Evolutionary conservation across 2,329 filamentous ascomycete genomes (phyloP).

Genomic region (Diaporthe longicolla): DNA sequence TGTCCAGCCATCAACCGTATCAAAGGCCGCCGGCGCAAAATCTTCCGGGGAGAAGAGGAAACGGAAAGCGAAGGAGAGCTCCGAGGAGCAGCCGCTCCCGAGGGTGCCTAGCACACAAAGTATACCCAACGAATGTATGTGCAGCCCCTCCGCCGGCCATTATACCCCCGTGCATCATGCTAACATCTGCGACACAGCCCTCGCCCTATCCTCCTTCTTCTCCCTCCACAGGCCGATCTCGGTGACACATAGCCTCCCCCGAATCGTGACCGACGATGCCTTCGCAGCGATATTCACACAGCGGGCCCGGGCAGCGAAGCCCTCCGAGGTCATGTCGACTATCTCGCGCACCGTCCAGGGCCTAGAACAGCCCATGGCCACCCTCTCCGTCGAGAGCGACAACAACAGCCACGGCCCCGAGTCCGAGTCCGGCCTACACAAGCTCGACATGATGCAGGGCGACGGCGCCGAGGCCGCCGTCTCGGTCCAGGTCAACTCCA

Average conservation of each 20-base stretch:
- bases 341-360: constrained; percentile 72
- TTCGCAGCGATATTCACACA: constrained; percentile 88
- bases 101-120: constrained; percentile 83
- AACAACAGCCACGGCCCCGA: constrained; percentile 53
- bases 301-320: constrained; percentile 64
- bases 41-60: constrained; percentile 67
- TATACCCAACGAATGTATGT: constrained; percentile 75
- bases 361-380: constrained; percentile 71
- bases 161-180: constrained; percentile 35
- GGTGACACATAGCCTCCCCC: constrained; percentile 84
- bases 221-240: constrained; percentile 95
- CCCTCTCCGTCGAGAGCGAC: constrained; percentile 59
- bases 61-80: constrained; percentile 69
- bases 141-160: neutral
- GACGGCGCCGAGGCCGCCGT: constrained; percentile 71
- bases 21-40: constrained; percentile 59
- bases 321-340: constrained; percentile 76
- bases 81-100: constrained; percentile 70
- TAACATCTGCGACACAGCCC: constrained; percentile 73
- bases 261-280: constrained; percentile 76
- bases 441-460: constrained; percentile 67
- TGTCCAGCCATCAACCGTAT: constrained; percentile 63
- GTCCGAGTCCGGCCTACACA: constrained; percentile 62
- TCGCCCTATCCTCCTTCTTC: constrained; percentile 93
- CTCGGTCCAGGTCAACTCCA: constrained; percentile 76